phyloP scores from a whole-genome alignment of 257 asterid species.

The Phtheirospermum japonicum region DNA sequence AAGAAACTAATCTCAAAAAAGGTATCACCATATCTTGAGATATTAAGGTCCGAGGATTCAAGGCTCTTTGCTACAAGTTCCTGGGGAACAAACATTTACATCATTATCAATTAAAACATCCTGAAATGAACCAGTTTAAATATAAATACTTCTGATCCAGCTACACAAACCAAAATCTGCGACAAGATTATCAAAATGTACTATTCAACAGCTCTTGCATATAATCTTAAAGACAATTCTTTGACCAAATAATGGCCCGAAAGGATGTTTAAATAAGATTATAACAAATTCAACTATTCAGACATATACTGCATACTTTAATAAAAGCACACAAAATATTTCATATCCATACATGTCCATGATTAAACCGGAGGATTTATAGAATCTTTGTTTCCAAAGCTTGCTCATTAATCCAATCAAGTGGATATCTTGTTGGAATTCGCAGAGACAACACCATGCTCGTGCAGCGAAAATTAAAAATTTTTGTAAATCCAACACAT shows the following conservation, averaged over 20 bases:
- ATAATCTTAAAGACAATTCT: too few species aligned
- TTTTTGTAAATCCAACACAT: too few species aligned
- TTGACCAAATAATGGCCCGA: too few species aligned
- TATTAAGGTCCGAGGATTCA: slow-evolving; percentile 81
- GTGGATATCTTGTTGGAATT: too few species aligned
- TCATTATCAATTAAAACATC: slow-evolving; percentile 1
- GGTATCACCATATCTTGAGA: slow-evolving; percentile 94
- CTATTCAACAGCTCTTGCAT: too few species aligned
- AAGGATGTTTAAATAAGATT: too few species aligned
- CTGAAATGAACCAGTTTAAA: slow-evolving; percentile 1
- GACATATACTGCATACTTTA: slow-evolving; percentile 11
- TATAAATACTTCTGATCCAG: too few species aligned
- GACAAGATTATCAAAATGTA: too few species aligned
- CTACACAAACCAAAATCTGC: too few species aligned
- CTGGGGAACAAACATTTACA: slow-evolving; percentile 37
- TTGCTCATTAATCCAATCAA: slow-evolving; percentile 85
- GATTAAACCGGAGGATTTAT: slow-evolving; percentile 89
- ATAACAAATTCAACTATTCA: too few species aligned
- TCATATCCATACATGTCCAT: slow-evolving; percentile 63
- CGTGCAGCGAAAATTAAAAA: too few species aligned
- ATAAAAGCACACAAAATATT: slow-evolving; percentile 19
- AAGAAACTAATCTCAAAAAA: slow-evolving; percentile 67
- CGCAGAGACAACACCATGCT: too few species aligned
- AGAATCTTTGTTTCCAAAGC: slow-evolving; percentile 88
- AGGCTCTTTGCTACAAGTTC: slow-evolving; percentile 87